Percentiles rank a stretch among this genome's conserved stretches.
phyloP scores from a whole-genome alignment of 768 basidiomycete genomes.

The Hygrocybe coccinea region DNA sequence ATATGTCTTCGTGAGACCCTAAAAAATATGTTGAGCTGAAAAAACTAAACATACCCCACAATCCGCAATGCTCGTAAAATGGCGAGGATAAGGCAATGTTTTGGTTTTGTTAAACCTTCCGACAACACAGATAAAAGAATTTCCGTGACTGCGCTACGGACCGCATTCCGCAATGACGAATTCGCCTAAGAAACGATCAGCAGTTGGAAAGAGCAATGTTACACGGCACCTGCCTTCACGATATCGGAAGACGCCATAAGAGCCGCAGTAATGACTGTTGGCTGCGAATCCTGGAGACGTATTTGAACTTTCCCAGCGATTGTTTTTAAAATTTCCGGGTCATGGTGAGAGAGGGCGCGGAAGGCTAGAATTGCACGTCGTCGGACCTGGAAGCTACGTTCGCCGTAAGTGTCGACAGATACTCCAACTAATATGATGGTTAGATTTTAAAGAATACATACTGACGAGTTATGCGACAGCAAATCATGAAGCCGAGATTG shows the following conservation, averaged over 20 bases:
- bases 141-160: conserved; percentile 13
- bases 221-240: conserved; percentile 18
- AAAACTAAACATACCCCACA: conserved; percentile 29
- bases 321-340: conserved; percentile 42
- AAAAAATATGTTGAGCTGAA: too few species aligned
- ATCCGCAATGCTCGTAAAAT: conserved; percentile 24
- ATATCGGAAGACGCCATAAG: conserved; percentile 30
- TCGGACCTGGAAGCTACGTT: conserved; percentile 50
- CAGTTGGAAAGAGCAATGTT: background rate
- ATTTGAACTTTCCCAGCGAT: conserved; percentile 36
- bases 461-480: conserved; percentile 73
- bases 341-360: conserved; percentile 44
- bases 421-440: background rate
- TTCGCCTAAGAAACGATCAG: background rate
- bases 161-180: conserved; percentile 6
- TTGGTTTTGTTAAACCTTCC: conserved; percentile 6
- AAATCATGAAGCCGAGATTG: conserved; percentile 60
- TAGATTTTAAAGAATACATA: conserved; percentile 27
- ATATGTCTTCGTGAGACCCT: conserved; percentile 12
- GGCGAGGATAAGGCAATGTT: conserved; percentile 17
- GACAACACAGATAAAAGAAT: conserved; percentile 17
- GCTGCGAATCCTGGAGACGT: conserved; percentile 42
- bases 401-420: too few species aligned
- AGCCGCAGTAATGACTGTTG: conserved; percentile 43
- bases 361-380: conserved; percentile 59